Conservation (phyloP, 768 basidiomycete genomes). For the Lyophyllum atratum region DNA sequence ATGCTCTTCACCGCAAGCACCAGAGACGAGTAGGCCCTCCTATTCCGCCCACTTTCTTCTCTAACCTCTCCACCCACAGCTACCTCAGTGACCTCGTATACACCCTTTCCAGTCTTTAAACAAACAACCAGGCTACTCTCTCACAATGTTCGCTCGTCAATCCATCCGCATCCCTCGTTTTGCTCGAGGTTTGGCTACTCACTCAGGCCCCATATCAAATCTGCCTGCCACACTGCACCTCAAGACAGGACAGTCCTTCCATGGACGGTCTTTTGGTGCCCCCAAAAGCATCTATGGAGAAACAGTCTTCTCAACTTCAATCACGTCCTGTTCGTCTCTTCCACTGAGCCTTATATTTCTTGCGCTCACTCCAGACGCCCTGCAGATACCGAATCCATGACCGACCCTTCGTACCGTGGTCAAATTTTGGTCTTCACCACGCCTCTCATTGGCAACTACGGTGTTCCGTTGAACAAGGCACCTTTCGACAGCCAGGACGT, state of each 20-base stretch:
- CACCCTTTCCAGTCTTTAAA: conserved; percentile 57
- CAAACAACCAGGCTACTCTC: conserved; percentile 17
- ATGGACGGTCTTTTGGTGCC: conserved; percentile 87
- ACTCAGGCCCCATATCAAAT: conserved; percentile 46
- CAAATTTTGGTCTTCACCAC: conserved; percentile 99
- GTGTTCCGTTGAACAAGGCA: conserved; percentile 82
- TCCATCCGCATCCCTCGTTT: conserved; percentile 50
- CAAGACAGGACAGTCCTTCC: conserved; percentile 92
- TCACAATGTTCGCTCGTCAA: conserved; percentile 59
- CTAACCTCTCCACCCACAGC: conserved; percentile 42
- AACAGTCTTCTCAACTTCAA: conserved; percentile 98
- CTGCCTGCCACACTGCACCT: conserved; percentile 87
- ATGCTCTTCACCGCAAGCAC: conserved; percentile 89
- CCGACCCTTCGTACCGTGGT: conserved; percentile 96
- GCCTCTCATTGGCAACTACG: conserved; percentile 98
- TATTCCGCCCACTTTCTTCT: conserved; percentile 1
- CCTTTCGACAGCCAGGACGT: conserved; percentile 75
- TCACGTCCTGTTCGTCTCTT: conserved; percentile 83
- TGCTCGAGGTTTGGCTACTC: conserved; percentile 67
- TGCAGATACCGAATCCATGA: conserved; percentile 99
- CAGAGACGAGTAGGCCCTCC: conserved; percentile 75
- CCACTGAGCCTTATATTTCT: not conserved
- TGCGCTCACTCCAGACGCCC: conserved; percentile 7
- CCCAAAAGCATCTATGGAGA: conserved; percentile 89
- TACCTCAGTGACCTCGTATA: conserved; percentile 93